Percentiles rank a stretch among this genome's conserved stretches.
Conservation (phyloP, 768 basidiomycete species). For the Termitomyces sp. region DNA sequence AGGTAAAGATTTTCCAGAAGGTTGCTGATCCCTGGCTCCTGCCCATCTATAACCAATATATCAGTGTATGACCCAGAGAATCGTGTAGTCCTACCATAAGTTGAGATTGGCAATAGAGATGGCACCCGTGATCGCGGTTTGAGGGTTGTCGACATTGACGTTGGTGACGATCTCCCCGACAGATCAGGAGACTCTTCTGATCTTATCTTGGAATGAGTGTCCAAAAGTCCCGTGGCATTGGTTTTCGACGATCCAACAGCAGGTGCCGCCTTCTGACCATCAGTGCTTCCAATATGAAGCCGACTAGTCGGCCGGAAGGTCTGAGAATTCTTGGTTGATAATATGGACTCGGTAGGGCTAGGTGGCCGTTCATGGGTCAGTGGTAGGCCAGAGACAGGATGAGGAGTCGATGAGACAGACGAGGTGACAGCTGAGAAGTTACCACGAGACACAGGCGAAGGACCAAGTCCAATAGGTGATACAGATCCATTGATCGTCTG, state of each 20-base stretch:
- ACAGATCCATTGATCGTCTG: constrained; percentile 69
- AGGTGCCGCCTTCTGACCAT: constrained; percentile 83
- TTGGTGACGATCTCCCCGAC: constrained; percentile 78
- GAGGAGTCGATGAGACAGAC: constrained; percentile 23
- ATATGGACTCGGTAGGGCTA: constrained; percentile 81
- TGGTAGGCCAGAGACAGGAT: constrained; percentile 19
- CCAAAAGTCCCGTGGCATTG: constrained; percentile 78
- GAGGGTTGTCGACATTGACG: constrained; percentile 53
- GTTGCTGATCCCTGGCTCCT: constrained; percentile 85
- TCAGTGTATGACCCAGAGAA: not conserved
- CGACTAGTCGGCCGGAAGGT: constrained; percentile 53
- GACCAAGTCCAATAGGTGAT: constrained; percentile 50
- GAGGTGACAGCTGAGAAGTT: constrained; percentile 31
- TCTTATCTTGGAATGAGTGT: constrained; percentile 65
- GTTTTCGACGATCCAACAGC: constrained; percentile 83
- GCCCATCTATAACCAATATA: constrained; percentile 54
- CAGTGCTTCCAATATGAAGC: constrained; percentile 65
- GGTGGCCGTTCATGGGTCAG: constrained; percentile 48
- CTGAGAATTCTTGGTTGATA: constrained; percentile 66
- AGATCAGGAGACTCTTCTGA: constrained; percentile 62
- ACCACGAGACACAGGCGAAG: constrained; percentile 32
- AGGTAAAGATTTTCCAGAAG: constrained; percentile 87
- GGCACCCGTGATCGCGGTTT: constrained; percentile 44
- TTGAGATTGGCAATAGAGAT: constrained; percentile 58
- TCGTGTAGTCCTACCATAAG: constrained; percentile 49